Evolutionary conservation across 164 flowering plant genomes (phyloP).

Genomic region (Tetrastigma voinierianum): DNA sequence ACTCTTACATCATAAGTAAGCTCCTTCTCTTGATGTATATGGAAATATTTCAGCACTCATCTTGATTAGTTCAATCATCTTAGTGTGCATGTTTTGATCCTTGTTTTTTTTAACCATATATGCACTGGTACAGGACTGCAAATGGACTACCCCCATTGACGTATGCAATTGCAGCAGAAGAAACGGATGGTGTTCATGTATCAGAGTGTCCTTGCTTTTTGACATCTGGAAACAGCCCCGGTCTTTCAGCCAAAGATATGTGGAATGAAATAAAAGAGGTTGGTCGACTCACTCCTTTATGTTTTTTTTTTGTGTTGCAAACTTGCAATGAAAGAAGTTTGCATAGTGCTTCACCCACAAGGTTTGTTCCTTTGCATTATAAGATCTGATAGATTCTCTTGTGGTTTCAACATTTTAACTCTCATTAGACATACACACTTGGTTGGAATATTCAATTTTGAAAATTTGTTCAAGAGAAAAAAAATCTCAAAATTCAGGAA

Average conservation of each 20-base stretch:
- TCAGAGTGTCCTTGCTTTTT: slow-evolving; percentile 74
- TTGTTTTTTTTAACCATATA: background rate
- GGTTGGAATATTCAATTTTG: background rate
- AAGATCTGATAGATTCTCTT: too few species aligned
- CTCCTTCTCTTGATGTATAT: slow-evolving; percentile 2
- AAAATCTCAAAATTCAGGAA: background rate
- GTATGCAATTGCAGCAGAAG: slow-evolving; percentile 81
- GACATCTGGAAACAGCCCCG: slow-evolving; percentile 60
- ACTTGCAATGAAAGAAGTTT: background rate
- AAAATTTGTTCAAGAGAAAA: background rate
- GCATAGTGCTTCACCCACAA: background rate
- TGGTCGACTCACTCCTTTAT: background rate
- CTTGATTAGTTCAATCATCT: background rate
- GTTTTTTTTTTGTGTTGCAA: background rate
- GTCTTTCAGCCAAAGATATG: slow-evolving; percentile 80
- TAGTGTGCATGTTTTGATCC: background rate
- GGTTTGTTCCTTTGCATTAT: too few species aligned
- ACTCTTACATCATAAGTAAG: slow-evolving; percentile 87
- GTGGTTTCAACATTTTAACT: too few species aligned
- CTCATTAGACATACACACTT: too few species aligned
- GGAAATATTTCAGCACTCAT: background rate
- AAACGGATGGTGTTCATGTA: slow-evolving; percentile 58
- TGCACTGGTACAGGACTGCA: slow-evolving; percentile 55
- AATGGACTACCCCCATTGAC: slow-evolving; percentile 68
- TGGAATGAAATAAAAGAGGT: slow-evolving; percentile 89